Base-by-base conservation (phyloP, 192 early-diverging fungal genomes). In the Spinellus fusiger region DNA sequence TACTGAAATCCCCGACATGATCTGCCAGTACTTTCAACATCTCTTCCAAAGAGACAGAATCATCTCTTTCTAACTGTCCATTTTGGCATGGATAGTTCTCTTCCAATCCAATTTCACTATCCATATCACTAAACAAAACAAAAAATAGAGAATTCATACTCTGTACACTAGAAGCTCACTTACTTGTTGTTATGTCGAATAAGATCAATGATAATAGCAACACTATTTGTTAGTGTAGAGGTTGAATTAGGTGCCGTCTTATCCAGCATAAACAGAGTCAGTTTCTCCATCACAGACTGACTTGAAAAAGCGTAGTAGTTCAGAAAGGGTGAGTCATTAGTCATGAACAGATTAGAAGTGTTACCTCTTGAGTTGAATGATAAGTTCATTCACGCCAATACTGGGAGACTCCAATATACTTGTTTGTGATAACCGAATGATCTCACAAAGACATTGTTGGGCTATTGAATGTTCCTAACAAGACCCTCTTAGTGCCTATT, bases 201-300 rank as follows among this genome's bases (percentile, higher is more conserved):
- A 16, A 99, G 78, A 78, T 99, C 95, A 61, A 99, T 95, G 64
- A 99, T 89, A 57, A 99, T 94, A 52, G 87, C 91, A 29, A 96
- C 92, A 64, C 93, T 94, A 70, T 94, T 97, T 56, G 87, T 92
- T 28, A 99, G 80, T 20, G 91, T 88, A 16, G 90, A 95, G 0
- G 92, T 88, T 22, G 89, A 84, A 68, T 89, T 78, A 13, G 91
- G 88, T 7, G 89, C 92, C 3, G 71, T 60, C 29, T 68, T 50
- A 52, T 90, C 82, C 8, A 99, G 83, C 97, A 99, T 99, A 62
- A 85, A 98, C 38, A 77, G 76, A 12, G 91, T 85, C 23, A 99
- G 81, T 37, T 88, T 79, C 23, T 76, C 62, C 48, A 96, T 86
- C 12, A 87, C 89, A n/a, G 70, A 75, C 65, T 88, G 86, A 65